phyloP scores from a whole-genome alignment of 2,329 filamentous ascomycete species.

The Cadophora sp. region DNA sequence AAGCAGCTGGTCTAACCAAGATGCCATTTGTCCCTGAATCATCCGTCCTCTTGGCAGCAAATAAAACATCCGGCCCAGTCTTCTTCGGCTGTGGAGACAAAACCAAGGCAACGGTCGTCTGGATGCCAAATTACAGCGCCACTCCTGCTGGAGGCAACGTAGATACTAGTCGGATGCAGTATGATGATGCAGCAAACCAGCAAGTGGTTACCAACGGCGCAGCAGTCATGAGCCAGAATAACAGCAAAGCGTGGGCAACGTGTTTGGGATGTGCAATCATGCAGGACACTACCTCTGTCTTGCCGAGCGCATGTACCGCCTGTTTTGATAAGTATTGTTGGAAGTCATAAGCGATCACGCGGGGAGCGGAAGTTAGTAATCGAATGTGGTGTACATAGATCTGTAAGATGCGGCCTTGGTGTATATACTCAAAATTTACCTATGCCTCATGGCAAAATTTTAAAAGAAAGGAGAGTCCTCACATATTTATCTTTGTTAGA shows the following conservation, averaged over 20 bases:
- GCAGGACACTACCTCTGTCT: conserved; percentile 36
- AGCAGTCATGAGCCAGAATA: conserved; percentile 47
- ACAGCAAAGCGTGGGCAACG: conserved; percentile 43
- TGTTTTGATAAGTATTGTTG: conserved; percentile 50
- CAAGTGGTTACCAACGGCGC: conserved; percentile 48
- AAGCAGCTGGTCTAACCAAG: conserved; percentile 38
- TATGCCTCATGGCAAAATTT: no score
- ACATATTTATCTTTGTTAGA: no score
- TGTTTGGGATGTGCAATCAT: conserved; percentile 51
- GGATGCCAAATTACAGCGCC: conserved; percentile 49
- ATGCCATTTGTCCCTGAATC: conserved; percentile 51
- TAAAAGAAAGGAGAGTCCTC: no score
- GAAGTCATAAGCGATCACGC: conserved; percentile 1
- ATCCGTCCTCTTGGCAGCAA: conserved; percentile 43
- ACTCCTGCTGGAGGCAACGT: conserved; percentile 42
- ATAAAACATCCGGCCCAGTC: conserved; percentile 31
- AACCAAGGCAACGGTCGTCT: conserved; percentile 51
- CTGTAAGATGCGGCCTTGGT: not conserved
- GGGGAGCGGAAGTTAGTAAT: not conserved
- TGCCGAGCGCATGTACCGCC: conserved; percentile 42
- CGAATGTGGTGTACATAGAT: not conserved
- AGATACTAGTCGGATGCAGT: conserved; percentile 44
- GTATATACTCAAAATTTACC: not conserved
- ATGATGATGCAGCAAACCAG: conserved; percentile 43
- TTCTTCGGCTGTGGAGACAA: conserved; percentile 57